phyloP scores from a whole-genome alignment of 2,329 filamentous ascomycete species.

The Cephalotrichum gorgonifer region DNA sequence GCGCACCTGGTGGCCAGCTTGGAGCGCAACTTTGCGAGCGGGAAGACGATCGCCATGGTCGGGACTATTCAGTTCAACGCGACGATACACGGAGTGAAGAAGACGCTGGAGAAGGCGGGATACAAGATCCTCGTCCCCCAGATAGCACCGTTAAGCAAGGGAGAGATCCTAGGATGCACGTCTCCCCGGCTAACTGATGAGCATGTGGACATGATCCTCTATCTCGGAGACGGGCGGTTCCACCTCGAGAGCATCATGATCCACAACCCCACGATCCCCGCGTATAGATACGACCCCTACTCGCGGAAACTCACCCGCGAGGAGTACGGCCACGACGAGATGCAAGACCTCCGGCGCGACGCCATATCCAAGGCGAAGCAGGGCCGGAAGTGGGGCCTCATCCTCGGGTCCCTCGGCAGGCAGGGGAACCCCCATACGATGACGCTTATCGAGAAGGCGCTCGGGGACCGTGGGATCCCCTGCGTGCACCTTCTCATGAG shows the following conservation, averaged over 20 bases:
- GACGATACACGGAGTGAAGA: conserved; percentile 77
- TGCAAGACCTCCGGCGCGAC: conserved; percentile 67
- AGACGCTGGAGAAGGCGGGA: conserved; percentile 69
- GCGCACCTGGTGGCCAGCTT: conserved; percentile 77
- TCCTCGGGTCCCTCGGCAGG: conserved; percentile 81
- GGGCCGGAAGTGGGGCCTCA: conserved; percentile 88
- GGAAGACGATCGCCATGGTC: conserved; percentile 84
- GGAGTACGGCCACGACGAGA: conserved; percentile 82
- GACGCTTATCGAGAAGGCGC: conserved; percentile 68
- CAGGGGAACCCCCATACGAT: conserved; percentile 95
- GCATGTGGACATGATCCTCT: conserved; percentile 67
- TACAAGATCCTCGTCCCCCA: conserved; percentile 84
- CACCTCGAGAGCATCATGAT: conserved; percentile 99
- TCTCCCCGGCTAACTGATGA: conserved; percentile 60
- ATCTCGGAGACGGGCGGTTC: conserved; percentile 86
- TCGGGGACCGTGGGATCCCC: conserved; percentile 62
- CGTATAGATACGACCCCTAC: conserved; percentile 96
- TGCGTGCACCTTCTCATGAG: conserved; percentile 80
- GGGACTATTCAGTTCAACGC: conserved; percentile 99
- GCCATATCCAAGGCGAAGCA: conserved; percentile 67
- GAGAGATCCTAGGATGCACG: conserved; percentile 95
- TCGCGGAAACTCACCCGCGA: conserved; percentile 85
- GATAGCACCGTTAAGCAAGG: conserved; percentile 84
- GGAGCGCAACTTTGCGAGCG: conserved; percentile 74
- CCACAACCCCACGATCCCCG: conserved; percentile 82